Evolutionary conservation across 2,329 filamentous ascomycete species (phyloP), one percentile per base, ranked within the genome.

Genomic region (Ascocoryne sarcoides): DNA sequence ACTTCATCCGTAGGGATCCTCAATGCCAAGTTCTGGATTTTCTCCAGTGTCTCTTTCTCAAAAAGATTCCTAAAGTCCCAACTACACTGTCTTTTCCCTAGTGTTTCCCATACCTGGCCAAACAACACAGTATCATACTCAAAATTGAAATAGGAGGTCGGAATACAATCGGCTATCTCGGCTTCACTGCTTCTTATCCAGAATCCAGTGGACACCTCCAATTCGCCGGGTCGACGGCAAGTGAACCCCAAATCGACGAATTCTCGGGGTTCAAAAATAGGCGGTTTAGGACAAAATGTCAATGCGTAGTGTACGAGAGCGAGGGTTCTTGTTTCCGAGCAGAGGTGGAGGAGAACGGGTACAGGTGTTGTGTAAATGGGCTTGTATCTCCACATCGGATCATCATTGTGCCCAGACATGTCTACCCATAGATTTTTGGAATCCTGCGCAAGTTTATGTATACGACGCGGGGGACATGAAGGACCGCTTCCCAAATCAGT

Each of bases 121-220:
- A 49, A 1, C 53, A 59, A 8, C 5, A 18, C 23, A 10, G 26
- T 38, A 19, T 38, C 36, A 14, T 7, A 4, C 32, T 34, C 16
- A 18, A 34, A 34, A 29, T 31, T 30, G 15, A 38, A 31, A 31
- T 38, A 38, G 12, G 18, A 15, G 8, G 15, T 38, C 5, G 23
- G 26, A 16, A 18, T 19, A 30, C 5, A 32, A 12, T 23, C 18
- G 17, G n/a, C 8, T n/a, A 30, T 14, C 23, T 18, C 10, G 5
- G 12, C 14, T 31, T 29, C 17, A 32, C 10, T 31, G 28, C 23
- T 12, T 26, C 23, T 26, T 26, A 7, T 26, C 12, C 23, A 26
- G 23, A n/a, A n/a, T n/a, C n/a, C n/a, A n/a, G n/a, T n/a, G n/a
- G n/a, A n/a, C n/a, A n/a, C n/a, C n/a, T n/a, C n/a, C n/a, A n/a